Conservation (phyloP, 2,329 filamentous ascomycete species). For the Ceratocystiopsis sp. region DNA sequence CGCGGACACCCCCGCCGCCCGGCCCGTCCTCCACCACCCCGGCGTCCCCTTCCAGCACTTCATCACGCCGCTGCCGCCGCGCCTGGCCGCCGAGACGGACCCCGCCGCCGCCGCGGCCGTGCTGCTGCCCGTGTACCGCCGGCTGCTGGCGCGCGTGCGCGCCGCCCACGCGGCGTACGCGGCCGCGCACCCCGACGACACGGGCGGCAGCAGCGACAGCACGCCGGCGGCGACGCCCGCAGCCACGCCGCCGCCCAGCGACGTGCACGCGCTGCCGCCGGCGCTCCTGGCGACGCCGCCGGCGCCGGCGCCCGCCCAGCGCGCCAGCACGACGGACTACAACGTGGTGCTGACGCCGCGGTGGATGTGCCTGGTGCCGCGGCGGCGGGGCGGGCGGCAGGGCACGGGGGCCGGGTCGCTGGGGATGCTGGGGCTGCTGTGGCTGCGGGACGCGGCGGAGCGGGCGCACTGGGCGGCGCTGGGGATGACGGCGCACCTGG, state of each 20-base stretch:
- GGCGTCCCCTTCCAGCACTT: slow-evolving; percentile 11
- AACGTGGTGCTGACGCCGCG: slow-evolving; percentile 17
- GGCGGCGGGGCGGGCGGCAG: slow-evolving; percentile 13
- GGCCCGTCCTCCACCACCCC: slow-evolving; percentile 7
- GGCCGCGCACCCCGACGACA: not conserved
- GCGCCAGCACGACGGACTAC: slow-evolving; percentile 10
- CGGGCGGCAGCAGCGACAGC: not conserved
- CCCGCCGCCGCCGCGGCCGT: slow-evolving; percentile 1
- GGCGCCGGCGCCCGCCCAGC: no score
- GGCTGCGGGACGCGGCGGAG: slow-evolving; percentile 12
- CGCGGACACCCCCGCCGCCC: no score
- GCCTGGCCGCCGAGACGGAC: no score
- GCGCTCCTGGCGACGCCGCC: no score
- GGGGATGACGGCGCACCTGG: slow-evolving; percentile 11
- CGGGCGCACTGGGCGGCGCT: slow-evolving; percentile 12
- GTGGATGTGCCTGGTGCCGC: slow-evolving; percentile 19
- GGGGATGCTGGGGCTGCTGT: slow-evolving; percentile 19
- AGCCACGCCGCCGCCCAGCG: no score
- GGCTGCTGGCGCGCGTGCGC: slow-evolving; percentile 7
- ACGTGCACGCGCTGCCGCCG: no score
- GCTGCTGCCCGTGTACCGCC: slow-evolving; percentile 9
- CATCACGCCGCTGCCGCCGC: slow-evolving; percentile 6
- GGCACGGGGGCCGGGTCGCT: slow-evolving; percentile 16
- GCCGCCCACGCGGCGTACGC: slow-evolving; percentile 6
- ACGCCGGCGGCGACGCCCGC: slow-evolving; percentile 4